Evolutionary conservation across 768 basidiomycete genomes (phyloP), one percentile per base, ranked within the genome.

Genomic region (Suillus clintonianus): DNA sequence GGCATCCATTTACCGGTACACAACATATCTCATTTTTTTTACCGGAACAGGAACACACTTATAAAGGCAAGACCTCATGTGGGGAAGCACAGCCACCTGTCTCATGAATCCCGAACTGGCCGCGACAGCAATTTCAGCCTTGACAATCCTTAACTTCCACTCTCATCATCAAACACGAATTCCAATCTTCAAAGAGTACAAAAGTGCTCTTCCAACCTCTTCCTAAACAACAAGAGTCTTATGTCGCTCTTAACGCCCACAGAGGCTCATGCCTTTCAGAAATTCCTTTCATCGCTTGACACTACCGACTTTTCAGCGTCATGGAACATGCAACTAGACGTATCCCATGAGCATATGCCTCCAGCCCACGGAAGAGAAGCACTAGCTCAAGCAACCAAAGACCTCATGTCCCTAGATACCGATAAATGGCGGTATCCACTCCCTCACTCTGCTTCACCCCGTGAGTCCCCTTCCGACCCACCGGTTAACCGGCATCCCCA

Each of bases 351-450:
- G 57, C 82, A 85, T 64, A 76, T 85, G 68, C 79, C 82, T 41
- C 82, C 83, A 13, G 75, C 82, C 59, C 84, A 78, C 62, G 86
- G 85, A 64, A 86, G 80, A 62, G 87, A 90, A 60, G 87, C 87
- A 2, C 82, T 94, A 60, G 78, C 89, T 60, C 90, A 89, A 76
- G 91, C 91, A 0, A 94, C 92, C 0, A 92, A 90, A 74, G 90
- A 93, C 74, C 85, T 94, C 50, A 92, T 94, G 87, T 81, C 89
- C 5, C 80, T 92, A 32, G 89, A 89, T 63, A 68, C 65, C 14
- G 80, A 75, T 15, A 76, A 71, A 8, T 86, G 78, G 81, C 71
- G 70, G 32, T 69, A 71, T 57, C 72, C 71, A 4, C 65, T 74
- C 6, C 64, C 59, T n/a, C 45, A 68, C 9, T 5, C 61, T 39